These are phyloP conservation scores for Schizonepeta tenuifolia DNA, from an alignment of 257 asterid species.

Conservation along the genomic window DNA sequence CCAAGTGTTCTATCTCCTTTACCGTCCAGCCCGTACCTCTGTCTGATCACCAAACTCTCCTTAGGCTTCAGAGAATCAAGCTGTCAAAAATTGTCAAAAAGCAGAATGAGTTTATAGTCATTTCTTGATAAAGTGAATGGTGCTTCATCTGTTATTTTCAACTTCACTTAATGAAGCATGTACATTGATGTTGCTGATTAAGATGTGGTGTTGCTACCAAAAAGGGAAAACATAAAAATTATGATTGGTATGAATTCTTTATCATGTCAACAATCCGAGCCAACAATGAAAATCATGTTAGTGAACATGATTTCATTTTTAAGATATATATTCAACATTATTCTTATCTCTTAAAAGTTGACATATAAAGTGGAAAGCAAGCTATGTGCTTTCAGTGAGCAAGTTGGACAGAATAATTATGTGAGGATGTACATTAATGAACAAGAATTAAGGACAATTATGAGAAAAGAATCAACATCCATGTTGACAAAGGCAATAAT, in stretches of 20 bases:
- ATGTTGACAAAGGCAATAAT: background rate
- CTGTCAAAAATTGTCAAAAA: constrained; percentile 42
- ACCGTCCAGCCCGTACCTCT: constrained; percentile 90
- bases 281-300: background rate
- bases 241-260: background rate
- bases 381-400: constrained; percentile 3
- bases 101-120: constrained; percentile 16
- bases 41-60: constrained; percentile 91
- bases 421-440: background rate
- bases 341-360: background rate
- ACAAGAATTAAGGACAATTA: background rate
- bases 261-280: background rate
- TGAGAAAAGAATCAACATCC: constrained; percentile 26
- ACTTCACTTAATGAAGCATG: background rate
- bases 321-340: background rate
- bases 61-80: constrained; percentile 96
- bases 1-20: constrained; percentile 88
- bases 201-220: background rate
- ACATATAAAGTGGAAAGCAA: background rate
- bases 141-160: no score
- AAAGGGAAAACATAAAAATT: background rate
- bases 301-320: background rate
- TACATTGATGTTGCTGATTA: background rate
- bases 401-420: constrained; percentile 20
- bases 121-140: constrained; percentile 11